Evolutionary conservation across 2,329 filamentous ascomycete genomes (phyloP), one percentile per base, ranked within the genome.

Genomic region (Phaeosphaeriaceae sp.): DNA sequence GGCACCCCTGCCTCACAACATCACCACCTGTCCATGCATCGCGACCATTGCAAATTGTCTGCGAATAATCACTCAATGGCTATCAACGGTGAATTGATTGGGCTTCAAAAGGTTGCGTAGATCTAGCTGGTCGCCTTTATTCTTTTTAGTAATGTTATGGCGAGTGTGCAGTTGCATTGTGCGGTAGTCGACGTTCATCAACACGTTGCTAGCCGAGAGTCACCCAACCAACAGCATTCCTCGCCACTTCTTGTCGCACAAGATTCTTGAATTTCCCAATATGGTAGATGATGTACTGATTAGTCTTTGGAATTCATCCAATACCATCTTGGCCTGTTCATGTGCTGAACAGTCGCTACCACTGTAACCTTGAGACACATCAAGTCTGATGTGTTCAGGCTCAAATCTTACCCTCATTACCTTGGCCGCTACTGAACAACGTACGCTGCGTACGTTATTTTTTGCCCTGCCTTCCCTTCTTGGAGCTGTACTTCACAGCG

Each of bases 381-480:
- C 48, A 42, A 30, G 66, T 71, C 52, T 53, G 61, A 50, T 23
- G 12, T 48, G 37, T 64, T 64, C 63, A 66, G 64, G 56, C 62
- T 64, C 56, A 66, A 63, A 64, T 44, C 43, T 33, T 21, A 46
- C 50, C 29, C 50, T 53, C 58, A 54, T 52, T 49, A 56, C 40
- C 47, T 61, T 60, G 41, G 51, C 36, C 26, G 29, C 35, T 58
- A 44, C 42, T 41, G 26, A 16, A n/a, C 38, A 13, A 12, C 16
- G 12, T 32, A 16, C 3, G 30, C 16, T 20, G 13, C 15, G 16
- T 32, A 20, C 5, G 26, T n/a, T 17, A 18, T 18, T 41, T 16
- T 7, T 6, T 32, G 42, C 26, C 33, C 32, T 26, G 33, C 46
- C 46, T 44, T 54, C 29, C 44, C 58, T 38, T 40, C 35, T 36